Base-by-base conservation (phyloP, 495 filamentous ascomycete genomes). In the Recurvomyces mirabilis region DNA sequence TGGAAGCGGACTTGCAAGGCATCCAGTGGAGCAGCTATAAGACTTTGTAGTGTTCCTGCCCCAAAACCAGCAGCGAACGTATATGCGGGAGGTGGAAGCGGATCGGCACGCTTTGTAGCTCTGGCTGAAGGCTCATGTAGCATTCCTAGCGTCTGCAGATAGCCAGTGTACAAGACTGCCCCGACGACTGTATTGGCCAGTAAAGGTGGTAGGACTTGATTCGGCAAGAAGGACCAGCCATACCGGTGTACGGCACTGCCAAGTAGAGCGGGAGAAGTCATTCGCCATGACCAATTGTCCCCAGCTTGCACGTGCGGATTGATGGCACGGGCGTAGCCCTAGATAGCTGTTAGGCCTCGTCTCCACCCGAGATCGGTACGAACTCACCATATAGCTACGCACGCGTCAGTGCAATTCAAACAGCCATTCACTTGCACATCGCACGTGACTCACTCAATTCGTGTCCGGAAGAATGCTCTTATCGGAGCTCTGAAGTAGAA, bases 401-500 rank as follows among this genome's bases (percentile, higher is more conserved):
- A 5, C 14, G 3, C 3, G 20, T 46, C 21, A 52, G 49, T 15
- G 9, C 37, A 12, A 13, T 19, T n/a, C 20, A 9, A 40, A 9
- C 23, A 15, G 11, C 15, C 19, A 12, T 7, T n/a, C n/a, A n/a
- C n/a, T n/a, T n/a, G n/a, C n/a, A n/a, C n/a, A n/a, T n/a, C n/a
- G n/a, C n/a, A n/a, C 5, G 6, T 12, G n/a, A 71, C 61, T 70
- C 81, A 94, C 70, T 94, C 87, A 50, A 94, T 84, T 41, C 87
- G 68, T 3, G 81, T 86, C 40, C 82, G 74, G 60, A 94, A 89
- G 61, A 94, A 94, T 3, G 85, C 81, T 60, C 93, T 93, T 22
- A 84, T 78, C 1, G 87, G 87, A 1, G 84, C 83, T 46, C 87
- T 68, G 54, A 93, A 94, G 61, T 91, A 94, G 53, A 93, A 93